These are phyloP conservation scores for Lagenidium giganteum DNA, from an alignment of 352 stramenopile genomes.

Conservation along the genomic window DNA sequence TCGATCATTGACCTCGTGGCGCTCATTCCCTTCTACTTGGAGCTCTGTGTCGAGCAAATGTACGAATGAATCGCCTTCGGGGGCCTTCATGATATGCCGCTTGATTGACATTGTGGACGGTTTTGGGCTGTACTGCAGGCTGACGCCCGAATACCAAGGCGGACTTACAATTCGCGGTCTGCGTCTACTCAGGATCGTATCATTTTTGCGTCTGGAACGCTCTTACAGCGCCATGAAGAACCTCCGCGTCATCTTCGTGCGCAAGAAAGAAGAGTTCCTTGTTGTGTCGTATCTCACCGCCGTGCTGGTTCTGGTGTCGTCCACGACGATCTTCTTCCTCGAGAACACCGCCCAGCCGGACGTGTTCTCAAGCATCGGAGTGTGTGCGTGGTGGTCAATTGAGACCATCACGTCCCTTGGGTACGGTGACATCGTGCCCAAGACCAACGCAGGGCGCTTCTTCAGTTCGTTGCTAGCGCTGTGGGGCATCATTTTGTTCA, in stretches of 20 bases:
- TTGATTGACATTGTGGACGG: not conserved
- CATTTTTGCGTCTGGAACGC: constrained; percentile 50
- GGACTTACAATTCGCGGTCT: constrained; percentile 46
- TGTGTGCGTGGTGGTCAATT: constrained; percentile 51
- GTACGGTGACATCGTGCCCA: constrained; percentile 55
- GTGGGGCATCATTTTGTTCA: constrained; percentile 58
- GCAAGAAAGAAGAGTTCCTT: constrained; percentile 58
- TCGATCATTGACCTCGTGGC: constrained; percentile 51
- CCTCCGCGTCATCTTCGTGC: constrained; percentile 39
- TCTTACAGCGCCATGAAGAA: constrained; percentile 63
- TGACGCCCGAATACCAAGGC: constrained; percentile 25
- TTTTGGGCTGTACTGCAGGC: constrained; percentile 8
- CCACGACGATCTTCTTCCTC: constrained; percentile 59
- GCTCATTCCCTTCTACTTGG: constrained; percentile 56
- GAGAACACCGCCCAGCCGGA: constrained; percentile 42
- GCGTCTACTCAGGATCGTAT: constrained; percentile 51
- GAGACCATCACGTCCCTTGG: constrained; percentile 68
- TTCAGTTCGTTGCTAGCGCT: constrained; percentile 41
- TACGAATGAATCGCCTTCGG: constrained; percentile 20
- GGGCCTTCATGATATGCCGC: not conserved
- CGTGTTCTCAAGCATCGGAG: constrained; percentile 42
- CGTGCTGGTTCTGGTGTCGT: constrained; percentile 49
- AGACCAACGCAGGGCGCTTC: constrained; percentile 29
- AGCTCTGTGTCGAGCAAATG: constrained; percentile 41
- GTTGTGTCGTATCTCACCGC: constrained; percentile 55